Conservation (phyloP, 768 basidiomycete species). For the Auriscalpium vulgare region DNA sequence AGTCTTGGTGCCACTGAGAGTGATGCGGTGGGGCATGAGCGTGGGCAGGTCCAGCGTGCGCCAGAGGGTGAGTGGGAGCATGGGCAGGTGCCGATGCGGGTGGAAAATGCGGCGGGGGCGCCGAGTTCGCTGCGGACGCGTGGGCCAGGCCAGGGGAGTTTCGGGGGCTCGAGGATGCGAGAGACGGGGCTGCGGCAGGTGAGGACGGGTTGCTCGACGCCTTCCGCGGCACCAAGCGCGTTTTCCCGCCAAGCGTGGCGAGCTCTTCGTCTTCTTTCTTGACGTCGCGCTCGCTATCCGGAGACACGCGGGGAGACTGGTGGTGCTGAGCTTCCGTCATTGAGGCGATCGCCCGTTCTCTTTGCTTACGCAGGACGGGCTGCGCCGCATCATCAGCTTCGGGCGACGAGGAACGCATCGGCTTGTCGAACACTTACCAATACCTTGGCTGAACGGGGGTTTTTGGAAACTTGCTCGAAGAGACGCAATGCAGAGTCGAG, state of each 20-base stretch:
- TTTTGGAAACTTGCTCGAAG: conserved; percentile 48
- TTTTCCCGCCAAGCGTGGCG: conserved; percentile 54
- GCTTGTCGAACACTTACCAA: conserved; percentile 34
- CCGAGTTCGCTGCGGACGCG: conserved; percentile 25
- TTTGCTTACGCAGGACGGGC: conserved; percentile 56
- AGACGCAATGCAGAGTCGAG: conserved; percentile 55
- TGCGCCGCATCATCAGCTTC: conserved; percentile 17
- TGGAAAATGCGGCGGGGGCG: conserved; percentile 37
- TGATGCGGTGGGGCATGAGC: too few species aligned
- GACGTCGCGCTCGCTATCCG: conserved; percentile 23
- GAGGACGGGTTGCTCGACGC: conserved; percentile 33
- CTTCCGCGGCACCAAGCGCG: conserved; percentile 49
- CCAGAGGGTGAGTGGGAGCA: neutral
- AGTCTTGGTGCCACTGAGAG: too few species aligned
- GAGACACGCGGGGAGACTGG: conserved; percentile 17
- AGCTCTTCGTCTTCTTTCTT: conserved; percentile 59
- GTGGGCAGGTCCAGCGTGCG: neutral
- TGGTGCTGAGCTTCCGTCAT: conserved; percentile 29
- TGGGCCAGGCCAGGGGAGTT: conserved; percentile 13
- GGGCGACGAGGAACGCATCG: neutral
- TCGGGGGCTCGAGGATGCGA: conserved; percentile 29
- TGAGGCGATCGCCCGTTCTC: conserved; percentile 35
- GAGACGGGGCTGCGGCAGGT: conserved; percentile 20
- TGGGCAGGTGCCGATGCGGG: conserved; percentile 20
- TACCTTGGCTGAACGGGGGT: conserved; percentile 47